Evolutionary conservation across 2,329 filamentous ascomycete genomes (phyloP).

Genomic region (Fusarium haematococcum): DNA sequence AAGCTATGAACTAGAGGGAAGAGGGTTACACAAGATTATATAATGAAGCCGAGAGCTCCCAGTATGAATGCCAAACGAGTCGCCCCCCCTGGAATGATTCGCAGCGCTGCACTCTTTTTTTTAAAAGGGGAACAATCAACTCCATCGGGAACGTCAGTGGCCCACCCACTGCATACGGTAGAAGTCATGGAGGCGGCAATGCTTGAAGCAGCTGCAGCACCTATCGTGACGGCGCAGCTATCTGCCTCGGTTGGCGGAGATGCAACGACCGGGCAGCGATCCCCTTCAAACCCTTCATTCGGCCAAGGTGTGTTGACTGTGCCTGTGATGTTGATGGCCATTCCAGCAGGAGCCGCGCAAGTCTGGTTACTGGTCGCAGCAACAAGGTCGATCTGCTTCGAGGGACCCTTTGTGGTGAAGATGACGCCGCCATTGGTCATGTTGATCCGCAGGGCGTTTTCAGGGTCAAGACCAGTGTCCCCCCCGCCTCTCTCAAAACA

Average conservation of each 20-base stretch:
- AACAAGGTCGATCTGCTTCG: not conserved
- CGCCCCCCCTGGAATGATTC: not conserved
- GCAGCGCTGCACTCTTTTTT: not conserved
- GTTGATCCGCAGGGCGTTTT: not conserved
- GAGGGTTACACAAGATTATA: not conserved
- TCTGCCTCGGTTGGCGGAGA: not conserved
- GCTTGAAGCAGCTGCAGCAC: not conserved
- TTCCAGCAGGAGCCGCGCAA: not conserved
- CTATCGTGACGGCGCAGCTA: not conserved
- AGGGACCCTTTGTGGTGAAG: conserved; percentile 8
- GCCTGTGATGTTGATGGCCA: not conserved
- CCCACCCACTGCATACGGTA: not conserved
- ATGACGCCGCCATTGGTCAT: not conserved
- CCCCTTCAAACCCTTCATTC: not conserved
- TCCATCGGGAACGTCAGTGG: not conserved
- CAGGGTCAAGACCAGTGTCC: not conserved
- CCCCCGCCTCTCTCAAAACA: not conserved
- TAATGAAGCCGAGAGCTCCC: not conserved
- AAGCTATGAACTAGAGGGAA: too few species aligned
- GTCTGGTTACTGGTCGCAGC: not conserved
- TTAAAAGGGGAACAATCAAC: not conserved
- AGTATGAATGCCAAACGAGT: not conserved
- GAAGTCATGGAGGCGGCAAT: not conserved
- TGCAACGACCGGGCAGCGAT: not conserved
- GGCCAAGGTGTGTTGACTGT: not conserved